Evolutionary conservation across 352 stramenopile genomes (phyloP), one percentile per base, ranked within the genome.

Genomic region (Phytophthora foliorum): DNA sequence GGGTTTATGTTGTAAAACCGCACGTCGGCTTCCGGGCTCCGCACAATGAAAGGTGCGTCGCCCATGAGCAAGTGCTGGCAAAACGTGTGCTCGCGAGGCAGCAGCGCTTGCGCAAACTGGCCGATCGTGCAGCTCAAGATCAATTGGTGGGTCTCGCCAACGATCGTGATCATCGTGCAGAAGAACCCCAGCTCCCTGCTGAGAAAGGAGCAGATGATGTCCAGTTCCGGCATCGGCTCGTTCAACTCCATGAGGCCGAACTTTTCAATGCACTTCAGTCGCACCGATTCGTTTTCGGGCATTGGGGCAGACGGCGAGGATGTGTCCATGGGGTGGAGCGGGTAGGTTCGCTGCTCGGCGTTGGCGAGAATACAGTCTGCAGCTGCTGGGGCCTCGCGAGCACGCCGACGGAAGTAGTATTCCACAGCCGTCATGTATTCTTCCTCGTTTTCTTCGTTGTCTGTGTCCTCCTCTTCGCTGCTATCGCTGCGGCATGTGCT

Each of bases 41-140:
- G 31, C 21, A 62, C 53, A 22, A 55, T 57, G 19, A 77, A 80
- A 2, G 84, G 84, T 8, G 86, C 78, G 32, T 80, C 29, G 16
- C 75, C 80, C 81, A 92, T 90, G 45, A 92, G 67, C 32, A 82
- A 69, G 49, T 92, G 84, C 46, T 84, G 72, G 56, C 84, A 92
- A 46, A 92, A 86, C 2, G 80, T 79, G 41, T 90, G 73, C 52
- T 88, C 75, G 21, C 84, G 81, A 50, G 75, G 70, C 49, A 84
- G 41, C 6, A 64, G 46, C 10, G 59, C 69, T 31, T 77, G 65
- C 19, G 73, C 49, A 4, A 90, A 36, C 7, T 69, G 57, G 17
- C 57, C 41, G 8, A 84, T 72, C 36, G 74, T 90, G 41, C 70
- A 82, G 27, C 80, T 84, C 38, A 84, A 42, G 11, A 90, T 62